Base-by-base conservation (phyloP, 2,329 filamentous ascomycete genomes). In the Gaeumannomyces sp. region DNA sequence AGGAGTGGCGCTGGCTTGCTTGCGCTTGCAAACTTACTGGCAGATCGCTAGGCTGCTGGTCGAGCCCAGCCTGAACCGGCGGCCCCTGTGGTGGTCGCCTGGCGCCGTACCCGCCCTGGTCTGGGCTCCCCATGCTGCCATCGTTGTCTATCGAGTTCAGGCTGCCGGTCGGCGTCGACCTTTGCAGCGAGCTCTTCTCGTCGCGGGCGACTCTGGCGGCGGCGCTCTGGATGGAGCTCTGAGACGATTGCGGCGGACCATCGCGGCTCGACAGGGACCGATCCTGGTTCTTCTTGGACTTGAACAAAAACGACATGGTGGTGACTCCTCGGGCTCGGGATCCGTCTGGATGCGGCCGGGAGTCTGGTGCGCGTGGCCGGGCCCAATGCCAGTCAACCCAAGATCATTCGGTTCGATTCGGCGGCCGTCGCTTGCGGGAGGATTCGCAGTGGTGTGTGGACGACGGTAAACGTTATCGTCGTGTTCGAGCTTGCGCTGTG, bases 271-370 rank as follows among this genome's bases (percentile, higher is more conserved):
- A 78, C 69, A 84, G 74, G 65, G 78, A 79, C 73, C 87, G 85
- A 71, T 89, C 86, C 76, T 89, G 87, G 73, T 85, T 84, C 78
- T 91, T 92, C 79, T 92, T 93, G 65, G 88, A 91, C 76, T 92
- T 92, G 81, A 93, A 93, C 67, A 93, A 83, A 77, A 93, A 93
- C 70, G 90, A 88, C 90, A 93, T 93, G 77, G 76, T 81, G 76
- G 73, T 63, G 56, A 56, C 33, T 65, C 31, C 59, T 16, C 28
- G 28, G 45, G 53, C n/a, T 35, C 25, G 14, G 35, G 11, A 38
- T 45, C 53, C 53, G 56, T 19, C 33, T 31, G 62, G 25, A 35
- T n/a, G 57, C 53, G 25, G 62, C 56, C 56, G n/a, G 29, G 53
- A 38, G 62, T 25, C 62, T 53, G 33, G n/a, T 57, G 58, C 62